phyloP scores from a whole-genome alignment of 2,329 filamentous ascomycete species.

The Exophiala oligosperma region DNA sequence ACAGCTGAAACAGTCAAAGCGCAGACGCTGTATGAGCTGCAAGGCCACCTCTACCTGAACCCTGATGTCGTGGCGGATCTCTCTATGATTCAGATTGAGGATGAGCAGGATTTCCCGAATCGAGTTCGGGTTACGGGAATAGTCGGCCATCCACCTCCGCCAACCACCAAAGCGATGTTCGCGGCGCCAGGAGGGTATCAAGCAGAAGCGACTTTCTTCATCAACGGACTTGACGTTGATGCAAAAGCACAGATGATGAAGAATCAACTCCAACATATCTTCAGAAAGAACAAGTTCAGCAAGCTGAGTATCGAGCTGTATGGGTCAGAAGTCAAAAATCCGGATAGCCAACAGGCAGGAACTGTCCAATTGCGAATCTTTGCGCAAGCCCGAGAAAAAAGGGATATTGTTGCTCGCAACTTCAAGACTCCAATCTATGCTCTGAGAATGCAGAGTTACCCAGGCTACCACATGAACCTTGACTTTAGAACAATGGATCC shows the following conservation, averaged over 20 bases:
- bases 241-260: slow-evolving; percentile 37
- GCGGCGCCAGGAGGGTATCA: slow-evolving; percentile 51
- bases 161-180: slow-evolving; percentile 53
- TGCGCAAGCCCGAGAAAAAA: slow-evolving; percentile 6
- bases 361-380: slow-evolving; percentile 35
- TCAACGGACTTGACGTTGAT: slow-evolving; percentile 47
- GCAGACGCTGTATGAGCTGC: slow-evolving; percentile 52
- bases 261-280: slow-evolving; percentile 20
- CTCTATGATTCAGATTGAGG: slow-evolving; percentile 35
- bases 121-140: slow-evolving; percentile 43
- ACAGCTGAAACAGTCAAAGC: slow-evolving; percentile 40
- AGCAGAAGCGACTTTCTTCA: slow-evolving; percentile 45
- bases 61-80: slow-evolving; percentile 47
- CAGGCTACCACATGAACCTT: slow-evolving; percentile 47
- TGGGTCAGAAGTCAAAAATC: slow-evolving; percentile 39
- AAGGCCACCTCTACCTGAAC: slow-evolving; percentile 51
- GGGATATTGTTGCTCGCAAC: slow-evolving; percentile 1
- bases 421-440: slow-evolving; percentile 13
- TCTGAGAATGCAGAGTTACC: slow-evolving; percentile 44
- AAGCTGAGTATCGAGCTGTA: slow-evolving; percentile 38
- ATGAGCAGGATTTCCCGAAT: slow-evolving; percentile 34
- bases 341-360: slow-evolving; percentile 39
- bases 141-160: slow-evolving; percentile 44
- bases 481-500: slow-evolving; percentile 47
- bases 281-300: slow-evolving; percentile 36